Percentiles rank a stretch among this genome's conserved stretches.
Evolutionary conservation across 306 rosid genomes (phyloP).

Genomic region (Begonia fuchsioides): DNA sequence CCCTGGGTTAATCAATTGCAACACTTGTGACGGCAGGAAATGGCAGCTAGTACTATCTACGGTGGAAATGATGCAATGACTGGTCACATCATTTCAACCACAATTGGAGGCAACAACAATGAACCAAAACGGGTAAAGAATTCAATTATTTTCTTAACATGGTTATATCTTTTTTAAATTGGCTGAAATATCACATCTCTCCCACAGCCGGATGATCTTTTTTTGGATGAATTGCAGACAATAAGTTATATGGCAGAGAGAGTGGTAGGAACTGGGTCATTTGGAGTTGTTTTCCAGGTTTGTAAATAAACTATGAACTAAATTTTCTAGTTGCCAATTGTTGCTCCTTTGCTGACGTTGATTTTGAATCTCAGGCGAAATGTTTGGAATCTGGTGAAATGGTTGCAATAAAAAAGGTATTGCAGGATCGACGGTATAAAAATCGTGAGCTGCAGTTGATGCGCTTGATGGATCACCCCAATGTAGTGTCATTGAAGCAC

Average conservation of each 20-base stretch:
- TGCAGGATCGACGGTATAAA: slow-evolving; percentile 83
- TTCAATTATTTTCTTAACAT: slow-evolving; percentile 8
- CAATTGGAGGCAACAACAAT: slow-evolving; percentile 90
- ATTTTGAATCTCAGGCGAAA: slow-evolving; percentile 41
- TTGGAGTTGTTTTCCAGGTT: slow-evolving; percentile 93
- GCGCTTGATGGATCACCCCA: slow-evolving; percentile 95
- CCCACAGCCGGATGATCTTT: not conserved
- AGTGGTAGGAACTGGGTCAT: slow-evolving; percentile 89
- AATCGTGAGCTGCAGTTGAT: slow-evolving; percentile 85
- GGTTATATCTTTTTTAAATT: not conserved
- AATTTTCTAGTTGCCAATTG: slow-evolving; percentile 5
- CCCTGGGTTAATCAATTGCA: slow-evolving; percentile 5
- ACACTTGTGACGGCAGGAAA: slow-evolving; percentile 54
- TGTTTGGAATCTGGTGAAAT: slow-evolving; percentile 87
- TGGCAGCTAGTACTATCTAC: slow-evolving; percentile 54
- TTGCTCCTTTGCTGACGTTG: slow-evolving; percentile 7
- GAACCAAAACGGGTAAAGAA: slow-evolving; percentile 74
- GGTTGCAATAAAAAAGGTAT: slow-evolving; percentile 87
- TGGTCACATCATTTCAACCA: slow-evolving; percentile 86
- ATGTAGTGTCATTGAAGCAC: slow-evolving; percentile 73
- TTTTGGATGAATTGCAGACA: slow-evolving; percentile 42
- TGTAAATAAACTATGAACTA: slow-evolving; percentile 8
- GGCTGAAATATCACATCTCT: too few relatives aligned
- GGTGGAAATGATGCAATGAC: slow-evolving; percentile 65
- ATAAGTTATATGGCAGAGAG: slow-evolving; percentile 99